Evolutionary conservation across 2,329 filamentous ascomycete genomes (phyloP), one percentile per base, ranked within the genome.

Genomic region (Elsinoe batatas): DNA sequence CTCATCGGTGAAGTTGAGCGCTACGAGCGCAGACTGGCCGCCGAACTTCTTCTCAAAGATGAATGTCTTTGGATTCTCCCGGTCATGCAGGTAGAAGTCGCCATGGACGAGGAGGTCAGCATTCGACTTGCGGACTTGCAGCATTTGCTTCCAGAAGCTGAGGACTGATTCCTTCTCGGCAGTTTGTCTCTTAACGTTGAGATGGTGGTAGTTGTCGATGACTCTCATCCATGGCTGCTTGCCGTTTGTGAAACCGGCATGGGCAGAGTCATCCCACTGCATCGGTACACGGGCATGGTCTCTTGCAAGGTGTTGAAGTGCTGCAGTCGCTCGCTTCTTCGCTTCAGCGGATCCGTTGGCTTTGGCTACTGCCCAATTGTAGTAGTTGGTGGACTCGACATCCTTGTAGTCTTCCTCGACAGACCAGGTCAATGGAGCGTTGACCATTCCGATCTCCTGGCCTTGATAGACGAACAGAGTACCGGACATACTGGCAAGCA

Each of bases 201-300:
- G 73, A n/a, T 72, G 67, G 1, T 65, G 65, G 65, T 82, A 83
- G 64, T 82, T 78, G 56, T 83, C 79, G 64, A 87, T 83, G 37
- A 82, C 78, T 12, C 78, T 76, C 79, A 89, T 88, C 86, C 86
- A 90, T 2, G 85, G 83, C 54, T 73, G 74, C 0, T 69, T 70
- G 1, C 69, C 69, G 1, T 71, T 71, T 0, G 83, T 82, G 70
- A 89, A 90, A 10, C 86, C 85, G 0, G 74, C 84, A 58, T 88
- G 77, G 0, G 70, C 64, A 1, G 69, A 72, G n/a, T 68, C 64
- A 59, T 81, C 75, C 85, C 86, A 90, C 64, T 88, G 84, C 68
- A 90, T 83, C 0, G 85, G 85, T 0, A 83, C 82, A 44, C 86
- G 76, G 6, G 80, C 81, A 66, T 90, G 86, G 67, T 90, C 86